A percentile compares a stretch with the other conserved stretches of the same genome.
phyloP scores from a whole-genome alignment of 164 flowering plant genomes.

The Kalanchoe fedtschenkoi region DNA sequence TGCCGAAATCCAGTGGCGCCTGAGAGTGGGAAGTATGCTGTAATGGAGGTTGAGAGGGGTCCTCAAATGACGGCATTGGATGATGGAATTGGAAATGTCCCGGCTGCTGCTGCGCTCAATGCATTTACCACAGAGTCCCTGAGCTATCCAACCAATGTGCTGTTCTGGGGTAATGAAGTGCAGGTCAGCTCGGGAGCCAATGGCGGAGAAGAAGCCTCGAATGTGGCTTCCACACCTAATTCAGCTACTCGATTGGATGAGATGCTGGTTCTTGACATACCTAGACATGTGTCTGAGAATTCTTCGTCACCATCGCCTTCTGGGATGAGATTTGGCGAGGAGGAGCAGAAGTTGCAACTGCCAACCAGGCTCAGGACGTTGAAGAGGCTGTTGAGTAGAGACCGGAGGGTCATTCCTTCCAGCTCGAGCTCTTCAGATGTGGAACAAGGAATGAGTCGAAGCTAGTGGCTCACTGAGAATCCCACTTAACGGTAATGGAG shows the following conservation, averaged over 20 bases:
- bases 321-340: constrained; percentile 14
- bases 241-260: constrained; percentile 13
- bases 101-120: constrained; percentile 7
- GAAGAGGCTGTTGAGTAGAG: constrained; percentile 61
- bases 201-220: background rate
- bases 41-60: constrained; percentile 1
- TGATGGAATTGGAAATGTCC: constrained; percentile 2
- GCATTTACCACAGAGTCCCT: constrained; percentile 19
- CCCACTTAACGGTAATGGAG: too few species aligned
- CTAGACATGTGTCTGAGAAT: constrained; percentile 18
- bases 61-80: background rate
- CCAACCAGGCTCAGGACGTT: constrained; percentile 40
- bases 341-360: constrained; percentile 34
- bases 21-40: too few species aligned
- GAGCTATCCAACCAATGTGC: constrained; percentile 49
- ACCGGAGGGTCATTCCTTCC: constrained; percentile 27
- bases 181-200: constrained; percentile 28
- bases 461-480: background rate
- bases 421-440: constrained; percentile 25
- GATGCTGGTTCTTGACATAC: constrained; percentile 39
- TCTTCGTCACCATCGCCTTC: constrained; percentile 13
- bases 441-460: constrained; percentile 12
- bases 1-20: constrained; percentile 48
- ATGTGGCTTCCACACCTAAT: constrained; percentile 6
- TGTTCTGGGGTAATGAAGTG: constrained; percentile 62